Evolutionary conservation across 176 grass and related monocot genomes (phyloP).

Genomic region (Echinochloa phyllopogon): DNA sequence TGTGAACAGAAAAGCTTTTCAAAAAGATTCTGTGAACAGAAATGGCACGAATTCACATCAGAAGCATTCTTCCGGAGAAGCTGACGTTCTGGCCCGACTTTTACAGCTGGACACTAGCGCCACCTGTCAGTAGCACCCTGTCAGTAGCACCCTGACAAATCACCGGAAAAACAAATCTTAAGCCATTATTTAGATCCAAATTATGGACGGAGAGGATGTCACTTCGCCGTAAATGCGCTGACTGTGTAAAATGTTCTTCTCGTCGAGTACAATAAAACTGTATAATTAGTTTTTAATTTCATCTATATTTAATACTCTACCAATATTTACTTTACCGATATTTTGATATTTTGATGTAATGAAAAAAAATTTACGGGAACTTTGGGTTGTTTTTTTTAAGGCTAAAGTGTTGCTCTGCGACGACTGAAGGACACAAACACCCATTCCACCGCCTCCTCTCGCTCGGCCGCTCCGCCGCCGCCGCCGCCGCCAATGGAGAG

Average conservation of each 20-base stretch:
- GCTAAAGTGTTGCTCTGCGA: background rate
- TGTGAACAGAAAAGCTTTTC: background rate
- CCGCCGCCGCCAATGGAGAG: slow-evolving; percentile 27
- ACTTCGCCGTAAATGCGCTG: no score
- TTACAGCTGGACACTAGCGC: background rate
- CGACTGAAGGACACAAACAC: background rate
- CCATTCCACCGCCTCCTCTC: background rate
- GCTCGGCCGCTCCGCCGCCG: slow-evolving; percentile 4
- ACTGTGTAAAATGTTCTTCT: no score
- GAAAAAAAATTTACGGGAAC: no score
- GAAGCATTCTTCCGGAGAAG: background rate
- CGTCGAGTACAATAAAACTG: no score
- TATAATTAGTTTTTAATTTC: no score
- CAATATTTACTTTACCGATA: no score
- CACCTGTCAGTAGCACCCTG: slow-evolving; percentile 14
- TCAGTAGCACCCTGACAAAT: background rate
- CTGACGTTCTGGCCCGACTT: background rate
- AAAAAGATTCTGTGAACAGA: background rate
- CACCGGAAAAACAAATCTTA: no score
- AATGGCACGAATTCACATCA: background rate
- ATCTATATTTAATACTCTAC: no score
- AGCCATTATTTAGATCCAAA: no score
- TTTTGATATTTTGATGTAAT: no score
- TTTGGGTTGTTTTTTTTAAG: no score
- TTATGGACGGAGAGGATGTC: no score